These are phyloP conservation scores for Pseudoturritis turrita DNA, from an alignment of 345 rosid species.

Conservation along the genomic window DNA sequence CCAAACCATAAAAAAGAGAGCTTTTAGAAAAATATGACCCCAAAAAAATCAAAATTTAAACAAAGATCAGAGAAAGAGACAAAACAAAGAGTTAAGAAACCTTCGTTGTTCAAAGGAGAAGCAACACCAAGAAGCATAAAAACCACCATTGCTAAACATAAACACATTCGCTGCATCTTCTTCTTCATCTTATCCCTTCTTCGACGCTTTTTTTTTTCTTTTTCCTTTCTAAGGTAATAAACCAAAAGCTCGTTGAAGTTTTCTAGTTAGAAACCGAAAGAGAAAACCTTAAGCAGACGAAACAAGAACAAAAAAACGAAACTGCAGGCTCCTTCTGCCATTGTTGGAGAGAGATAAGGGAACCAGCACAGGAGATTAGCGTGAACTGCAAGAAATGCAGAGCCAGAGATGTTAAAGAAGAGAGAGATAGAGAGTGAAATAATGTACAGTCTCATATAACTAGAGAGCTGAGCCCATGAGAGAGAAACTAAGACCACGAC, in stretches of 20 bases:
- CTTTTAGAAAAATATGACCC: neutral
- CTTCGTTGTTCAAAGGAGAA: slow-evolving; percentile 52
- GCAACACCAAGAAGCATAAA: slow-evolving; percentile 36
- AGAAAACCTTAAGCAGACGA: neutral
- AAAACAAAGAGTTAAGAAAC: slow-evolving; percentile 18
- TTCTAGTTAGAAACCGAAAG: neutral
- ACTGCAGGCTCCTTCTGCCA: slow-evolving; percentile 9
- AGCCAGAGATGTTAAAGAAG: slow-evolving; percentile 52
- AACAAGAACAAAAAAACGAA: slow-evolving; percentile 4
- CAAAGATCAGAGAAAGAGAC: neutral
- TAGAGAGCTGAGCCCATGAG: slow-evolving; percentile 25
- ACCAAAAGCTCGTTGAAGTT: neutral
- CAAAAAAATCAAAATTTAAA: neutral
- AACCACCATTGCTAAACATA: slow-evolving; percentile 18
- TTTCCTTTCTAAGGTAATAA: slow-evolving; percentile 15
- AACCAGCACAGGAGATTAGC: slow-evolving; percentile 64
- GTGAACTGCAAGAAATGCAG: slow-evolving; percentile 63
- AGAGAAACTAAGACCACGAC: slow-evolving; percentile 23
- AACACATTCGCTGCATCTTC: slow-evolving; percentile 25
- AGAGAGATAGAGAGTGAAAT: slow-evolving; percentile 39
- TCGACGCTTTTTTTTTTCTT: neutral
- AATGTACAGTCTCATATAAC: slow-evolving; percentile 19
- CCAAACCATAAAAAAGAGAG: neutral
- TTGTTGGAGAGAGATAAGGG: slow-evolving; percentile 19
- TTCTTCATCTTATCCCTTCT: neutral